Evolutionary conservation across 805 yeast genomes (phyloP), one percentile per base, ranked within the genome.

Genomic region (Metschnikowia bowlesiae): DNA sequence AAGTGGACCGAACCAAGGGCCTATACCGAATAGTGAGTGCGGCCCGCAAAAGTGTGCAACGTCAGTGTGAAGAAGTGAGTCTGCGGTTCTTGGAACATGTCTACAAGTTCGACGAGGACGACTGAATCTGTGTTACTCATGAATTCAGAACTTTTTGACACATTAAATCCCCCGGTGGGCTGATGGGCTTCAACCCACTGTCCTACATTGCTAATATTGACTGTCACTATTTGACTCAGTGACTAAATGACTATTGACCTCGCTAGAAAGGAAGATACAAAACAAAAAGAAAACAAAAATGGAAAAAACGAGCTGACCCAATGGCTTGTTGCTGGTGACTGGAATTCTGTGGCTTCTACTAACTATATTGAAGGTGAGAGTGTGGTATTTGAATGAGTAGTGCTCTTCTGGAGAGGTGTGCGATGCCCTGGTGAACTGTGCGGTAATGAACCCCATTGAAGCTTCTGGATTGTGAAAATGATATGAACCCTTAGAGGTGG

Each of bases 401-500:
- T n/a, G 36, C 14, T 34, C 14, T 34, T n/a, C 22, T 34, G 36
- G 16, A 6, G 16, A 6, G 16, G 36, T 34, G 2, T 34, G 22
- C 11, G 36, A n/a, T 9, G 38, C 2, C 38, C 22, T 16, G 38
- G 16, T 26, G 22, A 4, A 11, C 38, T 35, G 22, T 22, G 43
- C 33, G 33, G 43, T 39, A 39, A 39, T 31, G 36, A 41, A 13
- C 45, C 31, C 44, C 36, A 31, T 38, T 16, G 11, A n/a, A 26
- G 30, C 36, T 32, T 4, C 16, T 18, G 31, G 30, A 32, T 22
- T 34, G 16, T 33, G 39, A 34, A 16, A n/a, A 31, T 26, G 22
- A 28, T 28, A 34, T 43, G 33, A 43, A 34, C 46, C 46, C 39
- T 43, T 43, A 43, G 39, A 43, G 22, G 38, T 34, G 46, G 39